Conservation (phyloP, 1,284 basidiomycete species). For the Fomes fomentarius region DNA sequence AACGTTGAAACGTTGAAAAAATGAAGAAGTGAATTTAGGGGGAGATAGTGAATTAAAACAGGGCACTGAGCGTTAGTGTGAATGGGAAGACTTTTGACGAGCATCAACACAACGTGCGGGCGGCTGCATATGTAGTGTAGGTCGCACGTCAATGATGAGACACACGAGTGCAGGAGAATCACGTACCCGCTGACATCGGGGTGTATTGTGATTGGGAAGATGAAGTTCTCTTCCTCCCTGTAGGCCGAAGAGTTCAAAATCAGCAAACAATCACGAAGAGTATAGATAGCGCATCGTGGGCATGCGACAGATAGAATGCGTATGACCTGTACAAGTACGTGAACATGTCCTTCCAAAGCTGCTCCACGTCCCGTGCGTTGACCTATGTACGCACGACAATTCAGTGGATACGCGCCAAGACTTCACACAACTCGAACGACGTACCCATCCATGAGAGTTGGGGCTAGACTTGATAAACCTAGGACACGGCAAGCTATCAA, state of each 20-base stretch:
- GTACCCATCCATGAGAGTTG: constrained; percentile 21
- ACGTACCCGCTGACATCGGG: constrained; percentile 76
- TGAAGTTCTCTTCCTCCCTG: constrained; percentile 73
- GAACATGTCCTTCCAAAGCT: constrained; percentile 80
- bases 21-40: too few relatives aligned
- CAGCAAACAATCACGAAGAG: neutral
- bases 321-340: constrained; percentile 64
- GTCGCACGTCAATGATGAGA: neutral
- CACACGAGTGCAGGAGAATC: neutral
- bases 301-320: neutral
- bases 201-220: constrained; percentile 76
- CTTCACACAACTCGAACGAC: neutral
- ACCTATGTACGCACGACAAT: constrained; percentile 43
- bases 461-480: constrained; percentile 8
- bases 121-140: constrained; percentile 30
- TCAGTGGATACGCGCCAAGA: neutral
- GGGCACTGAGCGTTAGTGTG: neutral
- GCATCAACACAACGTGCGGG: constrained; percentile 69
- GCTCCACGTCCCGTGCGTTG: constrained; percentile 68
- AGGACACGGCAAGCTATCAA: neutral
- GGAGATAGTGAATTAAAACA: neutral
- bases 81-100: constrained; percentile 44
- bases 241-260: neutral
- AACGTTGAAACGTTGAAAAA: too few relatives aligned
- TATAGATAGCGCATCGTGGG: too few relatives aligned